Evolutionary conservation across 768 basidiomycete species (phyloP).

Genomic region (Pisolithus marmoratus): DNA sequence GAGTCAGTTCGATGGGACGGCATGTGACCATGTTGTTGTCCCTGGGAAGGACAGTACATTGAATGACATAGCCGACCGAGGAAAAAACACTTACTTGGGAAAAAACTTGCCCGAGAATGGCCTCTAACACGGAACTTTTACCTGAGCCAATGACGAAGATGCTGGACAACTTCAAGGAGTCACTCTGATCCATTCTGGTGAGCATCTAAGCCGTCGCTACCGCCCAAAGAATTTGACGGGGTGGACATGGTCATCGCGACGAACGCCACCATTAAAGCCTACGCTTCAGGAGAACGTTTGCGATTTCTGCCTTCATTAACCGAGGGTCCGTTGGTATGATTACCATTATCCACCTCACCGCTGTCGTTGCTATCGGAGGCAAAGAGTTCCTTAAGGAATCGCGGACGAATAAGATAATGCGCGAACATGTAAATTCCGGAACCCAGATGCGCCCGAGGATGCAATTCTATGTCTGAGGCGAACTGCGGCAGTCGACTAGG

Average conservation of each 20-base stretch:
- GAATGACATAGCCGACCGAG: too few species aligned
- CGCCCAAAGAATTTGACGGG: slow-evolving; percentile 48
- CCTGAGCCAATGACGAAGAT: slow-evolving; percentile 99
- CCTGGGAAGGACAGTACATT: slow-evolving; percentile 37
- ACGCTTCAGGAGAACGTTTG: slow-evolving; percentile 46
- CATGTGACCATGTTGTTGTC: slow-evolving; percentile 99
- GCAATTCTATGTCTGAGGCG: slow-evolving; percentile 46
- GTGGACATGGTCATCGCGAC: slow-evolving; percentile 76
- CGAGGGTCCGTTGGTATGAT: slow-evolving; percentile 22
- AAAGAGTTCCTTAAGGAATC: slow-evolving; percentile 67
- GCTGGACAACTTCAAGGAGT: slow-evolving; percentile 89
- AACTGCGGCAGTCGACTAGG: slow-evolving; percentile 32
- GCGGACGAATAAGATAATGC: slow-evolving; percentile 78
- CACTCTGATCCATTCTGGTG: slow-evolving; percentile 89
- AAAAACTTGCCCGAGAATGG: slow-evolving; percentile 98
- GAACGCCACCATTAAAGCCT: slow-evolving; percentile 64
- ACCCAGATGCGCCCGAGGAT: slow-evolving; percentile 33
- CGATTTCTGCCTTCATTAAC: slow-evolving; percentile 31
- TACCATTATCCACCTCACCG: slow-evolving; percentile 14
- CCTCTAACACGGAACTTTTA: slow-evolving; percentile 95
- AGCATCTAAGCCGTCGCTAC: slow-evolving; percentile 34
- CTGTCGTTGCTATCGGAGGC: slow-evolving; percentile 27
- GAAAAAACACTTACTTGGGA: slow-evolving; percentile 70
- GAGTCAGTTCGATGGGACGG: slow-evolving; percentile 94
- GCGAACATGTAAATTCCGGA: slow-evolving; percentile 68